These are phyloP conservation scores for Dipteronia dyeriana DNA, from an alignment of 345 rosid species.

Conservation along the genomic window DNA sequence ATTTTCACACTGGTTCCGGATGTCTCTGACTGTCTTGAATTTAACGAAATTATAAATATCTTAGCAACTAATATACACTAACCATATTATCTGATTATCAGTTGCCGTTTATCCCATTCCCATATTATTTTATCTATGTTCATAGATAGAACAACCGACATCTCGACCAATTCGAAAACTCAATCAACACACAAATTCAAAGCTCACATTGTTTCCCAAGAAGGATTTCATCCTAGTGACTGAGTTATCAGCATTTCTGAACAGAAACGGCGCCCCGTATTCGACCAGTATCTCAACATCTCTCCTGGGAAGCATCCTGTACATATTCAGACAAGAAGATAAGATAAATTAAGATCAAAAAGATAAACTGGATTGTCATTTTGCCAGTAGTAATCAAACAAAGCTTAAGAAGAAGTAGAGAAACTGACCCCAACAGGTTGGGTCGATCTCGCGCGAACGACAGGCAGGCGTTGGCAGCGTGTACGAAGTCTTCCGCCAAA, in stretches of 20 bases:
- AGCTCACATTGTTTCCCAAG: slow-evolving; percentile 40
- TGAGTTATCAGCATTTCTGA: slow-evolving; percentile 59
- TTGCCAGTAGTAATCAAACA: background rate
- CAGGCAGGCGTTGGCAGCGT: slow-evolving; percentile 60
- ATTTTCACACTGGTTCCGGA: background rate
- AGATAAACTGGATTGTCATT: background rate
- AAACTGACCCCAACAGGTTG: slow-evolving; percentile 46
- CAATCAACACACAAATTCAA: background rate
- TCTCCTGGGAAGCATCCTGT: slow-evolving; percentile 68
- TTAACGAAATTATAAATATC: background rate
- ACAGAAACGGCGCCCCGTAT: slow-evolving; percentile 62
- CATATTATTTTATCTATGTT: background rate
- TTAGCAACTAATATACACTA: background rate
- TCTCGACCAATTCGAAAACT: background rate
- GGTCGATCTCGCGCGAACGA: slow-evolving; percentile 65
- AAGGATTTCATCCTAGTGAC: slow-evolving; percentile 57
- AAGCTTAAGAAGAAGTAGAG: background rate
- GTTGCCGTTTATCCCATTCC: background rate
- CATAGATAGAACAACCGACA: background rate
- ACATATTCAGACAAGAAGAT: background rate
- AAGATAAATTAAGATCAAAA: background rate
- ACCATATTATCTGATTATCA: background rate
- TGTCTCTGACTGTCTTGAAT: no score
- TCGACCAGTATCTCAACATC: slow-evolving; percentile 65
- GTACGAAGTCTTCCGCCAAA: slow-evolving; percentile 55